Percentiles rank a stretch among this genome's conserved stretches.
Conservation (phyloP, 2,329 filamentous ascomycete species). For the Xylaria sp. region DNA sequence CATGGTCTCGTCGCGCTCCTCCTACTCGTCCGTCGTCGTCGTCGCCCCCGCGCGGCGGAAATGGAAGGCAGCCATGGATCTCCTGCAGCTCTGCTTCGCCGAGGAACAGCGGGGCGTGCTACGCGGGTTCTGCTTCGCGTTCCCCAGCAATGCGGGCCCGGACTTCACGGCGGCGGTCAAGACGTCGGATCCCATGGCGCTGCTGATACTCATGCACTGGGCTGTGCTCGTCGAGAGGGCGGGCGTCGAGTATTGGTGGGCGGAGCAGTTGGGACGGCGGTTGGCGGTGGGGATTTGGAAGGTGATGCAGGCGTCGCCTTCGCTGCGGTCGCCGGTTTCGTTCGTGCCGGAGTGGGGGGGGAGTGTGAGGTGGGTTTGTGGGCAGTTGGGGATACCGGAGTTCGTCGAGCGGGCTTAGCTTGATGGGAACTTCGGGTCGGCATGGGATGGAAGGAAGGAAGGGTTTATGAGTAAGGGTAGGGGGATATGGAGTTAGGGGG, state of each 20-base stretch:
- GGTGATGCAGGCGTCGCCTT: constrained; percentile 18
- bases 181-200: constrained; percentile 32
- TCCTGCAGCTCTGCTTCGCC: constrained; percentile 33
- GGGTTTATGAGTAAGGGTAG: neutral
- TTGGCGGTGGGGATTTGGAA: constrained; percentile 27
- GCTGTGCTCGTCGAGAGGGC: constrained; percentile 31
- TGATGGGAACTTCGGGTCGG: neutral
- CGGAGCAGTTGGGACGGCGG: constrained; percentile 17
- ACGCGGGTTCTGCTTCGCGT: constrained; percentile 31
- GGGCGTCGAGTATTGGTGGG: constrained; percentile 27
- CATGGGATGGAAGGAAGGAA: neutral
- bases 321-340: constrained; percentile 9
- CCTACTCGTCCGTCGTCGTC: constrained; percentile 8
- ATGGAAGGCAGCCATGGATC: constrained; percentile 19
- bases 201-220: constrained; percentile 37
- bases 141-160: constrained; percentile 30
- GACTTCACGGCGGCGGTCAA: constrained; percentile 32
- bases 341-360: constrained; percentile 25
- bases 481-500: neutral
- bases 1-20: neutral
- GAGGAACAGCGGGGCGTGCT: constrained; percentile 33
- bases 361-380: constrained; percentile 27
- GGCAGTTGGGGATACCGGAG: constrained; percentile 19
- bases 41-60: neutral
- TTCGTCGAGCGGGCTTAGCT: neutral